phyloP scores from a whole-genome alignment of 2,329 filamentous ascomycete genomes.

The Leptographium procerum region DNA sequence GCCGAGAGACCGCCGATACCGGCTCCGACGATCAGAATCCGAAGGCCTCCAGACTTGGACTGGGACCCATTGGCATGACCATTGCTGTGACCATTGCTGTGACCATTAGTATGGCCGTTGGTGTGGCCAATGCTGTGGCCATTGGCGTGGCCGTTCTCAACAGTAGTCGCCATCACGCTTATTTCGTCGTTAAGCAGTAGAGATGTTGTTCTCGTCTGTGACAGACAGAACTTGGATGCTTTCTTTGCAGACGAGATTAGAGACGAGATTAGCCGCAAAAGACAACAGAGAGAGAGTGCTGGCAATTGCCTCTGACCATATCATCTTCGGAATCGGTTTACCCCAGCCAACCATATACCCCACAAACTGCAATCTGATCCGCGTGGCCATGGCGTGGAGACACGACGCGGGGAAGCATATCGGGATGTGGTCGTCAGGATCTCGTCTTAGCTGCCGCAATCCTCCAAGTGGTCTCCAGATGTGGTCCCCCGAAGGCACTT shows the following conservation, averaged over 20 bases:
- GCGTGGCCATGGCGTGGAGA: background rate
- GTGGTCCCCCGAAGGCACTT: background rate
- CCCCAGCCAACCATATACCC: background rate
- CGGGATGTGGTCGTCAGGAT: conserved; percentile 2
- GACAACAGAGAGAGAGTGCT: background rate
- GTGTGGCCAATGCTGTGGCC: background rate
- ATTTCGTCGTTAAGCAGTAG: background rate
- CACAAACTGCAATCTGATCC: background rate
- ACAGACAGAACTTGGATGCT: too few relatives aligned
- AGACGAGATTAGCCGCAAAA: background rate
- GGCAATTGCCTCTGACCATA: too few relatives aligned
- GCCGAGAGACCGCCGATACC: conserved; percentile 43
- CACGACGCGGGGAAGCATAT: background rate
- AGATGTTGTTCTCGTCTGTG: background rate
- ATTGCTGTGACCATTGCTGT: background rate
- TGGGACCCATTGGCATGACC: background rate
- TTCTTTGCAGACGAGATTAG: background rate
- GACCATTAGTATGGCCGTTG: background rate
- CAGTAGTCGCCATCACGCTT: background rate
- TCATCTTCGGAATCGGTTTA: too few relatives aligned
- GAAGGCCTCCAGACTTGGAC: conserved; percentile 1
- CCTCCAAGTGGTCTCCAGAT: background rate
- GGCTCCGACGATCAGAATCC: conserved; percentile 8
- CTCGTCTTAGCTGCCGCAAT: background rate
- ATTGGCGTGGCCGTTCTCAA: background rate